These are phyloP conservation scores for Trichosporon coremiiforme DNA, from an alignment of 1,284 basidiomycete species.

Conservation along the genomic window DNA sequence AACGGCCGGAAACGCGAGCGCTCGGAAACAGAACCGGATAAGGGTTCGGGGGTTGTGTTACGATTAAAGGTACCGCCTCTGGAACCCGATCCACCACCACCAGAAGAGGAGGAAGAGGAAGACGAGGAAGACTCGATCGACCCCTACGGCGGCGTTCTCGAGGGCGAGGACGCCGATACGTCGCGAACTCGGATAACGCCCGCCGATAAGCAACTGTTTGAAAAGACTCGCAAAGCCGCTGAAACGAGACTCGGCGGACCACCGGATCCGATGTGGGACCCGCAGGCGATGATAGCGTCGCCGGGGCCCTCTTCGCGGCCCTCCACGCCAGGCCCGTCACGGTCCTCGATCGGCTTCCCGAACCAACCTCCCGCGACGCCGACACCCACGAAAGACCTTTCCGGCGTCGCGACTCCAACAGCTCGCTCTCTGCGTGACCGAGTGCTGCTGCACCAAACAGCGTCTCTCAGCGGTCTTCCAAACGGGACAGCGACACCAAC, in stretches of 20 bases:
- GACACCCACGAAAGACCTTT: background rate
- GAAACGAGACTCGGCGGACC: conserved; percentile 61
- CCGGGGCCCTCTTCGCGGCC: conserved; percentile 27
- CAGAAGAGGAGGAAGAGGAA: conserved; percentile 33
- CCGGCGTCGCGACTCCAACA: conserved; percentile 3
- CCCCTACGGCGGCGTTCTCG: conserved; percentile 79
- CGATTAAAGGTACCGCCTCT: conserved; percentile 19
- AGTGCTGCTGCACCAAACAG: conserved; percentile 42
- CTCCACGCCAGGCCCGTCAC: conserved; percentile 30
- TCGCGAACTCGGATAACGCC: conserved; percentile 67
- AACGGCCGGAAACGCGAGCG: conserved; percentile 10
- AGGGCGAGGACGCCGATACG: conserved; percentile 73
- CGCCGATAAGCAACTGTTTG: conserved; percentile 75
- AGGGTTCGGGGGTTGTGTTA: background rate
- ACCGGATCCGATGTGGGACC: conserved; percentile 38
- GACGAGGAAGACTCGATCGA: conserved; percentile 54
- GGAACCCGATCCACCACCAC: background rate
- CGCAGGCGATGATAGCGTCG: conserved; percentile 27
- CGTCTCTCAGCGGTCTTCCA: conserved; percentile 28
- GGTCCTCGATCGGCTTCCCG: conserved; percentile 13
- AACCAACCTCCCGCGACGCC: conserved; percentile 15
- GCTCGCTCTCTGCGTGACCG: conserved; percentile 50
- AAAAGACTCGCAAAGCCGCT: conserved; percentile 68
- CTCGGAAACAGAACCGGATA: background rate
- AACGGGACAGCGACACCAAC: conserved; percentile 14